A percentile compares a stretch with the other conserved stretches of the same genome.
Evolutionary conservation across 768 basidiomycete species (phyloP).

Genomic region (Pulveroboletus sp.): DNA sequence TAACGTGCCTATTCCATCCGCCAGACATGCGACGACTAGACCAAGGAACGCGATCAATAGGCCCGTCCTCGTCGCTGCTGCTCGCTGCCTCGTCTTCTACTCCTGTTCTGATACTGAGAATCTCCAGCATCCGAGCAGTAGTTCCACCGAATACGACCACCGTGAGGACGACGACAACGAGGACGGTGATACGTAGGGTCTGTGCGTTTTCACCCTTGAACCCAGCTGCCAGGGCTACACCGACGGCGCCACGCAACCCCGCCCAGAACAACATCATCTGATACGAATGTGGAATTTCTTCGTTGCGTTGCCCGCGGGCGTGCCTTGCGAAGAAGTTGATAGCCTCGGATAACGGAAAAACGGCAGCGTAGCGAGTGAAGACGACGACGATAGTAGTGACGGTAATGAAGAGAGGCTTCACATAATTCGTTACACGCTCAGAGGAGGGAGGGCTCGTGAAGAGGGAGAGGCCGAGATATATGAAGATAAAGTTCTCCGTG

Average conservation of each 20-base stretch:
- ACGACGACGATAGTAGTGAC: constrained; percentile 89
- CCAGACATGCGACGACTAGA: constrained; percentile 32
- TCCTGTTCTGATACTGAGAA: constrained; percentile 92
- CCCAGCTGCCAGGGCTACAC: constrained; percentile 93
- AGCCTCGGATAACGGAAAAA: constrained; percentile 89
- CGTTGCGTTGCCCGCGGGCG: constrained; percentile 76
- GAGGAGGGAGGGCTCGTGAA: constrained; percentile 84
- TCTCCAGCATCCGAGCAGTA: constrained; percentile 94
- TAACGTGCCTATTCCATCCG: constrained; percentile 40
- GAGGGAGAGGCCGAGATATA: constrained; percentile 95
- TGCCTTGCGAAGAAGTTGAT: constrained; percentile 93
- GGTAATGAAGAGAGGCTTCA: constrained; percentile 92
- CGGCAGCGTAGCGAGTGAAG: constrained; percentile 92
- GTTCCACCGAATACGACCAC: constrained; percentile 95
- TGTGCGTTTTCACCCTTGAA: constrained; percentile 93
- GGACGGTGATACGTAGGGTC: constrained; percentile 86
- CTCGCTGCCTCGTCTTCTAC: constrained; percentile 87
- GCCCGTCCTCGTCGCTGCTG: constrained; percentile 46
- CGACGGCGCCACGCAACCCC: constrained; percentile 92
- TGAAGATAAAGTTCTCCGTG: constrained; percentile 98
- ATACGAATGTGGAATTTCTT: constrained; percentile 95
- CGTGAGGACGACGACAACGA: constrained; percentile 93
- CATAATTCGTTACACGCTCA: constrained; percentile 74
- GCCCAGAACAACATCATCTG: constrained; percentile 99
- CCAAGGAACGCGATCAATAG: constrained; percentile 31